Base-by-base conservation (phyloP, 2,329 filamentous ascomycete species). In the Nothophoma quercina region DNA sequence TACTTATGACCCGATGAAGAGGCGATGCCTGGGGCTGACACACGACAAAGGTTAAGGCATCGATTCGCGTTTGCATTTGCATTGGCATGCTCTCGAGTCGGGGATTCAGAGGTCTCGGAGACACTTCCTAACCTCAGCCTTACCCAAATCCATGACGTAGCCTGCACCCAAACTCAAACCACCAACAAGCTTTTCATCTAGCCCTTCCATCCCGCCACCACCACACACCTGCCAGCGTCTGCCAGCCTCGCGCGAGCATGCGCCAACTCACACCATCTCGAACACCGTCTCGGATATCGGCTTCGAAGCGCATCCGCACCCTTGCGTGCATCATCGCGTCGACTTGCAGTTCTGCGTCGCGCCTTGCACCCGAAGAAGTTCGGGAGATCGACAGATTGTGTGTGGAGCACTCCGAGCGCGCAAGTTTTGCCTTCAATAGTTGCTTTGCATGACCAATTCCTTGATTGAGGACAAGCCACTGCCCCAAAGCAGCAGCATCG, bases 311-410 rank as follows among this genome's bases (percentile, higher is more conserved):
- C 29, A 12, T 19, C 41, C 41, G 35, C 15, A 36, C 16, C 41
- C 41, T 15, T 45, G 45, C 12, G 28, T 22, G n/a, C 34, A 15
- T 29, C 34, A 28, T 34, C 15, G 44, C 22, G 19, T 33, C 32
- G 19, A 33, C 26, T 25, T 26, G 26, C 22, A 30, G n/a, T n/a
- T n/a, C n/a, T n/a, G n/a, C n/a, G n/a, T n/a, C n/a, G n/a, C 15
- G 22, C 22, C 23, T 12, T 6, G 19, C 16, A 21, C 19, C 52
- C 55, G 42, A 60, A 39, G 33, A 30, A 40, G 38, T 32, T 60
- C 58, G 58, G 58, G 58, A 58, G 48, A 60, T 60, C 49, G 55
- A 58, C 48, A 26, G n/a, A 48, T 55, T 43, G 39, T 18, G 19
- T 25, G 13, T 41, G 52, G 43, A 46, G 43, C 45, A 28, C 30